Evolutionary conservation across 1,139 yeast genomes (phyloP), one percentile per base, ranked within the genome.

Genomic region (Magnusiomyces sp.): DNA sequence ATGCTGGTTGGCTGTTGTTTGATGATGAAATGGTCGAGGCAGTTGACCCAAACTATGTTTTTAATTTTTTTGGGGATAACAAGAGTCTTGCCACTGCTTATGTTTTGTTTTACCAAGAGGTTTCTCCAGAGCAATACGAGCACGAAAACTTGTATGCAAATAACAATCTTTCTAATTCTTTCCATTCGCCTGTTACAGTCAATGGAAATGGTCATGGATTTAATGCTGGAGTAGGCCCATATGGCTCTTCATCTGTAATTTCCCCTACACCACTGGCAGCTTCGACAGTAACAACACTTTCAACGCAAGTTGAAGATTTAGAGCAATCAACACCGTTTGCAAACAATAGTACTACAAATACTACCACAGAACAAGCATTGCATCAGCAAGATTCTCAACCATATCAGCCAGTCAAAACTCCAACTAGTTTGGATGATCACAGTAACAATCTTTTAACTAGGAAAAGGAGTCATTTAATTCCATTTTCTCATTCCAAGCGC

Each of bases 11-110:
- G 98, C 70, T 92, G 33, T 68, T 92, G 53, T 92, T 87, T 67
- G 98, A 92, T 64, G 98, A 92, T 65, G 98, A 92, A 66, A 82
- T 94, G 17, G 96, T 90, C 5, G 97, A 90, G 61, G 72, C 85
- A 31, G 92, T 92, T 6, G 89, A 83, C 57, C 95, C 89, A 55
- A 73, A 77, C 44, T 88, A 83, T 58, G 97, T 92, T 2, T 75
- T 82, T 69, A 78, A 86, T 60, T 92, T 90, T 64, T 84, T 87
- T 60, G 98, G 98, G 20, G 90, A 88, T 62, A 81, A 86, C 2
- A 84, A 87, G 5, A 95, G 95, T 2, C 75, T 88, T 61, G 94
- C 96, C 0, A 83, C 95, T 45, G 97, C 97, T 0, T 92, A 92
- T 64, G 83, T 92, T 14, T 69, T 92, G 52, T 88, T 90, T 59